Percentiles rank a stretch among this genome's conserved stretches.
Evolutionary conservation across 2,329 filamentous ascomycete species (phyloP).

Genomic region (Scedosporium dehoogii): DNA sequence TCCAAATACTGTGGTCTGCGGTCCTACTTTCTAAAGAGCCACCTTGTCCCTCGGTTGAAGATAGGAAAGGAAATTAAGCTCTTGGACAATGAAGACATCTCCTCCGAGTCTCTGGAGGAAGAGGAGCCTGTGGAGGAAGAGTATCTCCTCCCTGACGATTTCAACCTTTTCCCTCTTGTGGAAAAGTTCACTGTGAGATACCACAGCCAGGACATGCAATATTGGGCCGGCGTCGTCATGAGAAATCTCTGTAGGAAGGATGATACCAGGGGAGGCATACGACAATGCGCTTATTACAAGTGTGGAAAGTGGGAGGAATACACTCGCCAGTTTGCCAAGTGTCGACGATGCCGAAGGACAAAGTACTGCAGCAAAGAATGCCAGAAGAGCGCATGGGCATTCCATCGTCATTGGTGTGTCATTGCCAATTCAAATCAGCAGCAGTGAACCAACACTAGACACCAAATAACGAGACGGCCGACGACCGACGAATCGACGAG

Average conservation of each 20-base stretch:
- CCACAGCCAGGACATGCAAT: slow-evolving; percentile 95
- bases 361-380: slow-evolving; percentile 99
- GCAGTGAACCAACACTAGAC: slow-evolving; percentile 1
- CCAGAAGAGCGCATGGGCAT: slow-evolving; percentile 98
- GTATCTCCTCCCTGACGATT: slow-evolving; percentile 84
- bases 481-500: background rate
- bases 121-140: slow-evolving; percentile 69
- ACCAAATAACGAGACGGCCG: background rate
- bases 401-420: slow-evolving; percentile 95
- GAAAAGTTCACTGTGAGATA: slow-evolving; percentile 97
- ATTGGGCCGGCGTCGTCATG: slow-evolving; percentile 99
- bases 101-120: slow-evolving; percentile 28
- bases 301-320: slow-evolving; percentile 98
- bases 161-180: slow-evolving; percentile 96
- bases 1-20: slow-evolving; percentile 97
- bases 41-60: slow-evolving; percentile 83
- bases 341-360: slow-evolving; percentile 85
- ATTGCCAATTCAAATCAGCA: slow-evolving; percentile 37
- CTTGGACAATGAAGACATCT: slow-evolving; percentile 54
- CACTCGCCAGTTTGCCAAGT: slow-evolving; percentile 95
- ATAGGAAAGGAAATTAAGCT: slow-evolving; percentile 77
- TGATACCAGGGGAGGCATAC: slow-evolving; percentile 84
- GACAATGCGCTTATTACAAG: slow-evolving; percentile 95
- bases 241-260: slow-evolving; percentile 97
- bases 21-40: slow-evolving; percentile 89